Evolutionary conservation across 805 yeast species (phyloP).

Genomic region (Starmerella potacharoeniae): DNA sequence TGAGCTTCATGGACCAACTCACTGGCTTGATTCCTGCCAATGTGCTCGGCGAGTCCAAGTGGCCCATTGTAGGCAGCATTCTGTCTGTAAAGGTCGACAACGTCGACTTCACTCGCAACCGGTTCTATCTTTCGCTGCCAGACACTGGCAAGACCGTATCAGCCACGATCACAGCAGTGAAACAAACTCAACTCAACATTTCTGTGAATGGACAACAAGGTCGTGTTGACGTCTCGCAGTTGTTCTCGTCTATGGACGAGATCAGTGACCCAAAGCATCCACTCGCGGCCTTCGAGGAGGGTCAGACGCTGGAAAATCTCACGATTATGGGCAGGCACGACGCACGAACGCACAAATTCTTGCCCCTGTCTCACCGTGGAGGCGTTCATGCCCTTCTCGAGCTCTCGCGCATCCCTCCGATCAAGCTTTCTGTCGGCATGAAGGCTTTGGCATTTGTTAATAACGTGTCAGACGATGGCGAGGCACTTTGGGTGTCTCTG

Average conservation of each 20-base stretch:
- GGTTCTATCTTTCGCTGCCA: slow-evolving; percentile 41
- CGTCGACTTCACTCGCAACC: slow-evolving; percentile 53
- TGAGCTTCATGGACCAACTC: slow-evolving; percentile 57
- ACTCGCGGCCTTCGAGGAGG: slow-evolving; percentile 45
- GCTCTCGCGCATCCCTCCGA: slow-evolving; percentile 42
- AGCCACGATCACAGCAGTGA: slow-evolving; percentile 45
- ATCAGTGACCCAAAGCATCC: slow-evolving; percentile 52
- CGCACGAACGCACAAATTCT: slow-evolving; percentile 51
- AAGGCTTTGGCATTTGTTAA: slow-evolving; percentile 52
- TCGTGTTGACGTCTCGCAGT: slow-evolving; percentile 63
- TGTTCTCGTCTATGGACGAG: slow-evolving; percentile 42
- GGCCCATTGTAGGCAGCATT: slow-evolving; percentile 39
- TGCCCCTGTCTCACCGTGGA: slow-evolving; percentile 51
- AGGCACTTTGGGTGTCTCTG: slow-evolving; percentile 51
- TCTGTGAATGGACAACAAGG: slow-evolving; percentile 72
- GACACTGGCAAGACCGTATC: not conserved
- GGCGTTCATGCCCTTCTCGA: slow-evolving; percentile 52
- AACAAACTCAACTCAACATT: slow-evolving; percentile 63
- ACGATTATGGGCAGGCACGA: slow-evolving; percentile 71
- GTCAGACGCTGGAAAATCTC: slow-evolving; percentile 43
- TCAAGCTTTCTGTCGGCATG: slow-evolving; percentile 39
- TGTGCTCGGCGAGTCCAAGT: slow-evolving; percentile 32
- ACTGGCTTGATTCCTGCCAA: slow-evolving; percentile 76
- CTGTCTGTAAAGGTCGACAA: slow-evolving; percentile 39
- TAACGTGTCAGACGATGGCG: slow-evolving; percentile 42